Base-by-base conservation (phyloP, 768 basidiomycete genomes). In the Serendipita sp. region DNA sequence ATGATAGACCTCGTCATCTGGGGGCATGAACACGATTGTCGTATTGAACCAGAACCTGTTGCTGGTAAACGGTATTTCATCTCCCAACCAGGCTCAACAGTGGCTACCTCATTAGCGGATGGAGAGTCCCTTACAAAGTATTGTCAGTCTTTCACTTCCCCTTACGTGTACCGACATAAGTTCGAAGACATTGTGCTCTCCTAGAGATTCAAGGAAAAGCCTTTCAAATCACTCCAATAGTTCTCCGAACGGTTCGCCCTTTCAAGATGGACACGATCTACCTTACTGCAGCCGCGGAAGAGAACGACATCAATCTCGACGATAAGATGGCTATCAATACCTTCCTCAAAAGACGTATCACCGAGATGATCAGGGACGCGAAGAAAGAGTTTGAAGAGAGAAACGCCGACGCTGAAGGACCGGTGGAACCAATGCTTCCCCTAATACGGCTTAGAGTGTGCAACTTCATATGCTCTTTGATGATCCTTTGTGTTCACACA, bases 11-110 rank as follows among this genome's bases (percentile, higher is more conserved):
- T 99, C 16, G 90, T 99, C 4, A 78, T 99, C 1, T 99, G 96
- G 96, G 96, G 96, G 4, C 96, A 99, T 71, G 96, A 99, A 72
- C 96, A 99, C 70, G 96, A 98, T 72, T 98, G 95, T 69, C 82
- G 94, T 31, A 88, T 95, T 61, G 76, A 83, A 1, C 95, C 96
- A 0, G 91, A 96, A 69, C 80, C 83, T 3, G 95, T 99, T 5
- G 85, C 90, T 3, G 92, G 90, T 13, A 94, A 95, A 72, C 80
- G 80, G 16, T 99, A 99, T 74, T 84, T 81, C 69, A 92, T 99
- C 69, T 82, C 85, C 1, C 96, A 99, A 72, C 96, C 96, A 3
- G 96, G 96, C 1, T 94, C 91, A 0, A 90, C 88, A 0, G 85
- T 99, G 2, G 96, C 96, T 0, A 99, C 96, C 1, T 91, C 89